phyloP scores from a whole-genome alignment of 805 yeast species.

The Cyberlindnera mycetangii region DNA sequence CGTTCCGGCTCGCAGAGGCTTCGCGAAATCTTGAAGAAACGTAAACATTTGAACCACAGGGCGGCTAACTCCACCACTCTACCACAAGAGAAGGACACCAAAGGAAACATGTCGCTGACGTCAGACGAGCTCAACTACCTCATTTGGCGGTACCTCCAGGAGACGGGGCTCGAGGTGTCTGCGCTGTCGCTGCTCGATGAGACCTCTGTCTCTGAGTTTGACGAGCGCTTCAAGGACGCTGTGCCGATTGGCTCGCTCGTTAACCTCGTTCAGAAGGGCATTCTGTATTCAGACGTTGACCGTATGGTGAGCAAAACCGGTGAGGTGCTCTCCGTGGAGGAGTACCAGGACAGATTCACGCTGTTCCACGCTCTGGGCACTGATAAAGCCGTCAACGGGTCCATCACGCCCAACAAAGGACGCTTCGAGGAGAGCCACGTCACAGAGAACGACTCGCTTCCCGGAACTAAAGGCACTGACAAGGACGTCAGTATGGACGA shows the following conservation, averaged over 20 bases:
- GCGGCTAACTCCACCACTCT: not conserved
- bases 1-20: not conserved
- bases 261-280: slow-evolving; percentile 80
- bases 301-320: slow-evolving; percentile 43
- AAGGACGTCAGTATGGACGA: slow-evolving; percentile 10
- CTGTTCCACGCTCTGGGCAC: slow-evolving; percentile 53
- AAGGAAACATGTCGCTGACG: slow-evolving; percentile 75
- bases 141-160: slow-evolving; percentile 91
- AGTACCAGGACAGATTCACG: slow-evolving; percentile 36
- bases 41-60: not conserved
- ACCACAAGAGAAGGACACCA: not conserved
- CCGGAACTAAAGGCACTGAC: not conserved
- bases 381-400: slow-evolving; percentile 35
- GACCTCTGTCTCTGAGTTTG: slow-evolving; percentile 58
- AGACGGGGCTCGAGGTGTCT: slow-evolving; percentile 70
- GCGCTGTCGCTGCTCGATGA: slow-evolving; percentile 82
- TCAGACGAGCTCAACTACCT: slow-evolving; percentile 85
- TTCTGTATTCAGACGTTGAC: slow-evolving; percentile 72
- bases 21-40: not conserved
- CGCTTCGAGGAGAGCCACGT: slow-evolving; percentile 15
- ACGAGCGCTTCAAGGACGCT: slow-evolving; percentile 42
- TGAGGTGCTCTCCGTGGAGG: slow-evolving; percentile 20
- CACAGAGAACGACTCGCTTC: not conserved
- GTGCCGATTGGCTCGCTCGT: slow-evolving; percentile 83
- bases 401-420: slow-evolving; percentile 22